A percentile compares a stretch with the other conserved stretches of the same genome.
Conservation (phyloP, 805 yeast genomes). For the Candida gorgasii region DNA sequence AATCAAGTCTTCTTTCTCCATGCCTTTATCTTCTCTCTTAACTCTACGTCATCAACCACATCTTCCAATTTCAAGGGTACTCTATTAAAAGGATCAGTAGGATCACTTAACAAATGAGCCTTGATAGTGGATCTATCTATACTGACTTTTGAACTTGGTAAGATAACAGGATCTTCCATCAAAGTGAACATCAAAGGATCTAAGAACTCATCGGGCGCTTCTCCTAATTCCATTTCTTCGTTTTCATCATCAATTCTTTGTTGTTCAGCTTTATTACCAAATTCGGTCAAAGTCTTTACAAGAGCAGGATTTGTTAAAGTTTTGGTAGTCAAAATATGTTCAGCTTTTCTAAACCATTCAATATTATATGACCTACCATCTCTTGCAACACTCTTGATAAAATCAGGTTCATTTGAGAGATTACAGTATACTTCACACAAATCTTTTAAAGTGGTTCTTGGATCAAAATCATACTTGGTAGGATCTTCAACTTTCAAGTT, state of each 20-base stretch:
- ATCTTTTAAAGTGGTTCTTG: constrained; percentile 66
- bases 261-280: constrained; percentile 66
- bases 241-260: constrained; percentile 66
- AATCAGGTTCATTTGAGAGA: constrained; percentile 61
- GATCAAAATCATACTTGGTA: constrained; percentile 78
- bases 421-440: constrained; percentile 77
- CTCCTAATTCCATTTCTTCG: constrained; percentile 87
- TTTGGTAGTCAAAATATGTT: constrained; percentile 56
- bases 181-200: constrained; percentile 96
- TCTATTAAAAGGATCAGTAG: constrained; percentile 97
- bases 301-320: constrained; percentile 52
- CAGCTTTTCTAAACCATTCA: constrained; percentile 69
- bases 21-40: constrained; percentile 44
- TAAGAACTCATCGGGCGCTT: constrained; percentile 91
- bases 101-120: constrained; percentile 89
- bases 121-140: constrained; percentile 91
- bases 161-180: constrained; percentile 94
- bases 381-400: constrained; percentile 77
- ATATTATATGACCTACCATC: constrained; percentile 88
- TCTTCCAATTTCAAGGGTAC: constrained; percentile 88
- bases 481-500: constrained; percentile 85
- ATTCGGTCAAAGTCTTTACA: constrained; percentile 50
- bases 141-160: constrained; percentile 81
- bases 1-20: too few relatives aligned
- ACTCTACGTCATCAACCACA: constrained; percentile 73